Evolutionary conservation across 352 stramenopile genomes (phyloP).

Genomic region (Stephanocyclus meneghinianus): DNA sequence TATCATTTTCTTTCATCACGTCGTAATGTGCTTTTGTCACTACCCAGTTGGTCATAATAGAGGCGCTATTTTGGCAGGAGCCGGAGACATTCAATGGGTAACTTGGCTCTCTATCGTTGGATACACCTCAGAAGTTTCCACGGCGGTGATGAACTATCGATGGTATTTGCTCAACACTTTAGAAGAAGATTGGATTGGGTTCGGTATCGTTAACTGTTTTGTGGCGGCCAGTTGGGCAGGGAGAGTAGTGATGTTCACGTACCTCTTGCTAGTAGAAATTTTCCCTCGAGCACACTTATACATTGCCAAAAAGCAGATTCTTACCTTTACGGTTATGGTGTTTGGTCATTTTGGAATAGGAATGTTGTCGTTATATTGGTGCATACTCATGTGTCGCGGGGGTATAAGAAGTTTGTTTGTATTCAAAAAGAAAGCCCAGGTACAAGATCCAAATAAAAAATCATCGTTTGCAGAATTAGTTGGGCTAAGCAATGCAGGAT

Average conservation of each 20-base stretch:
- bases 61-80: conserved; percentile 20
- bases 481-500: not conserved
- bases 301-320: conserved; percentile 30
- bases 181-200: conserved; percentile 47
- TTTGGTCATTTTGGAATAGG: conserved; percentile 42
- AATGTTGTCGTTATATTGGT: conserved; percentile 47
- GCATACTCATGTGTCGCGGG: conserved; percentile 30
- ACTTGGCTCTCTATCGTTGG: conserved; percentile 48
- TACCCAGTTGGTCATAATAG: conserved; percentile 33
- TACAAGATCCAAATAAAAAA: not conserved
- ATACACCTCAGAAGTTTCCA: conserved; percentile 52
- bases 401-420: conserved; percentile 44
- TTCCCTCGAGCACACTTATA: conserved; percentile 26
- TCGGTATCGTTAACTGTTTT: conserved; percentile 46
- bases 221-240: conserved; percentile 22
- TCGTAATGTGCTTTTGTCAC: conserved; percentile 51
- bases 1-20: conserved; percentile 48
- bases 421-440: conserved; percentile 34
- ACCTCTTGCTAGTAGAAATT: conserved; percentile 42
- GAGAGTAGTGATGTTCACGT: conserved; percentile 38
- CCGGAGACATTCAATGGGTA: conserved; percentile 28
- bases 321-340: conserved; percentile 41
- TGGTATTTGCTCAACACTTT: conserved; percentile 51
- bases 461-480: conserved; percentile 36
- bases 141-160: conserved; percentile 50